phyloP scores from a whole-genome alignment of 176 grass and related monocot genomes.

The Triticum timopheevii region DNA sequence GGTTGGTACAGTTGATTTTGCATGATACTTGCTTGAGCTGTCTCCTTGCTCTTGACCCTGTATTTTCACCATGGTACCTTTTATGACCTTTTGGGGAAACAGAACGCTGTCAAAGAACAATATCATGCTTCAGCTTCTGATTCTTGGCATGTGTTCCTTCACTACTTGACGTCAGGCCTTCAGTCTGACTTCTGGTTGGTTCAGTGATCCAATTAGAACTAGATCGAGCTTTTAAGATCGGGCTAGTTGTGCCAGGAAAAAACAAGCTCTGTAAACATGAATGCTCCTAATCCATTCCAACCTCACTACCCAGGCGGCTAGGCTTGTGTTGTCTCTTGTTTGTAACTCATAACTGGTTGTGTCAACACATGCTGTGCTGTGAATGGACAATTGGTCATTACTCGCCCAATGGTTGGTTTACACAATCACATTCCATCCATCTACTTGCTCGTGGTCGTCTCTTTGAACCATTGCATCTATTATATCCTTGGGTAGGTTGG shows the following conservation, averaged over 20 bases:
- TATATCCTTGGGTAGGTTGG: slow-evolving; percentile 1
- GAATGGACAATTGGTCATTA: not conserved
- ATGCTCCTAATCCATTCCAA: not conserved
- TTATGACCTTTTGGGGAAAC: not conserved
- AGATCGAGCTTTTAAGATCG: not conserved
- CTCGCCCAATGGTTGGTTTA: not conserved
- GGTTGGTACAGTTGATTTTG: not conserved
- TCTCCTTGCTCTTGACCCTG: not conserved
- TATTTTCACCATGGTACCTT: not conserved
- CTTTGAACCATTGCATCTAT: not conserved
- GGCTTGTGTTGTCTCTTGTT: not conserved
- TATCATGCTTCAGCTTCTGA: not conserved
- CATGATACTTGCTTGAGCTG: not conserved
- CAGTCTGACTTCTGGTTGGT: not conserved
- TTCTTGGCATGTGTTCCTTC: not conserved
- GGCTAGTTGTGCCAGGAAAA: not conserved
- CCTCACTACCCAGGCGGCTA: not conserved
- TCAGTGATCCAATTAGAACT: not conserved
- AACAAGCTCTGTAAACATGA: not conserved
- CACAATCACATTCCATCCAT: not conserved
- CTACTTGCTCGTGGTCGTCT: not conserved
- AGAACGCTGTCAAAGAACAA: not conserved
- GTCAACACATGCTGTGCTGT: not conserved
- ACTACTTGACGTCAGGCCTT: not conserved
- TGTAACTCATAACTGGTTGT: not conserved